Evolutionary conservation across 345 rosid genomes (phyloP).

Genomic region (Turritis glabra): DNA sequence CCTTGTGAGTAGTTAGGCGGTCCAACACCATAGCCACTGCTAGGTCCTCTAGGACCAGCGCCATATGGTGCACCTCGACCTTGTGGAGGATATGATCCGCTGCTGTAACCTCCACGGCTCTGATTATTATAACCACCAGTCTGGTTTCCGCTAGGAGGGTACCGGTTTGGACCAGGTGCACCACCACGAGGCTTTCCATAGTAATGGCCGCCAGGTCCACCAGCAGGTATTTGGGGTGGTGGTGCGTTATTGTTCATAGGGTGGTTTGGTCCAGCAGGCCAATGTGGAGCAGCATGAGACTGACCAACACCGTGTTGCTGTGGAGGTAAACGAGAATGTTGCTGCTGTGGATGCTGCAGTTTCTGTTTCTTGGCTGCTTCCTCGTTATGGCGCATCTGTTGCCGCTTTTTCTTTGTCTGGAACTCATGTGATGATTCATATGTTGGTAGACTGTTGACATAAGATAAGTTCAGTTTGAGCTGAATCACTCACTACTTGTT

Average conservation of each 20-base stretch:
- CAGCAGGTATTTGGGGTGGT: constrained; percentile 61
- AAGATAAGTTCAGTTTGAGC: background rate
- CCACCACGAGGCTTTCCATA: constrained; percentile 74
- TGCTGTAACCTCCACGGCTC: constrained; percentile 65
- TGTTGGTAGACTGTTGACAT: constrained; percentile 65
- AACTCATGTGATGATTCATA: constrained; percentile 97
- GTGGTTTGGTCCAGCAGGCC: constrained; percentile 42
- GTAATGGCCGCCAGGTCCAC: constrained; percentile 68
- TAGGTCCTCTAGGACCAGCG: constrained; percentile 62
- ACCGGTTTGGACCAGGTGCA: constrained; percentile 63
- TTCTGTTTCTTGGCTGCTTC: constrained; percentile 89
- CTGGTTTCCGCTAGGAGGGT: constrained; percentile 63
- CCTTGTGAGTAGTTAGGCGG: constrained; percentile 77
- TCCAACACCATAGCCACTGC: constrained; percentile 68
- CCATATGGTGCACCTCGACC: constrained; percentile 84
- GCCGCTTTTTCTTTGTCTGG: constrained; percentile 94
- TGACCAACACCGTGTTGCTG: constrained; percentile 86
- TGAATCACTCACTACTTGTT: background rate
- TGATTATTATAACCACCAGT: constrained; percentile 54
- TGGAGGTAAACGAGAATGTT: constrained; percentile 73
- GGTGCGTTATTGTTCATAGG: constrained; percentile 58
- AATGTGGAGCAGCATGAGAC: constrained; percentile 61
- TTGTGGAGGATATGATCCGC: constrained; percentile 79
- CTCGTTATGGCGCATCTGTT: constrained; percentile 86
- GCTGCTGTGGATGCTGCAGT: constrained; percentile 80